phyloP scores from a whole-genome alignment of 2,329 filamentous ascomycete genomes.

The Alternaria brassicae region DNA sequence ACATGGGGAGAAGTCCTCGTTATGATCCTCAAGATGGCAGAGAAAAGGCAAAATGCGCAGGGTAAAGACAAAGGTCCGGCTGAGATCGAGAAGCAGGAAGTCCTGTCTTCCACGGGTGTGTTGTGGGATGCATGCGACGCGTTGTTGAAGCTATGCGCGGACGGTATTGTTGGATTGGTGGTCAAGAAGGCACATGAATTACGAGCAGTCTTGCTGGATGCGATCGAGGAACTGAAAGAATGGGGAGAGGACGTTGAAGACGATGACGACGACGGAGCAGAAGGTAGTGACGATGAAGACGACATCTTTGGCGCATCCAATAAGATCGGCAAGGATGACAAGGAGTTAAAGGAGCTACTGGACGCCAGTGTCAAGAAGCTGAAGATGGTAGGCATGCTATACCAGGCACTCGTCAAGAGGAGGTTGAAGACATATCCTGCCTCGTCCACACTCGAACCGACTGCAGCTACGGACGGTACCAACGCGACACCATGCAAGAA shows the following conservation, averaged over 20 bases:
- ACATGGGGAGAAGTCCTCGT: slow-evolving; percentile 69
- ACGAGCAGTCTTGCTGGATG: slow-evolving; percentile 78
- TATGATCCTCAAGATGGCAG: slow-evolving; percentile 67
- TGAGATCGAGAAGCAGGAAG: slow-evolving; percentile 51
- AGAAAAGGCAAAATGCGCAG: slow-evolving; percentile 50
- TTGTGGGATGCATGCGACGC: slow-evolving; percentile 86
- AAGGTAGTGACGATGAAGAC: slow-evolving; percentile 62
- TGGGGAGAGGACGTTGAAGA: slow-evolving; percentile 79
- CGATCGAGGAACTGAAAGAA: slow-evolving; percentile 83
- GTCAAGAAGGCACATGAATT: slow-evolving; percentile 76
- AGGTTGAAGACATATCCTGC: slow-evolving; percentile 65
- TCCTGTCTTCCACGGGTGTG: slow-evolving; percentile 72
- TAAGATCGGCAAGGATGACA: slow-evolving; percentile 66
- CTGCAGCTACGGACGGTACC: slow-evolving; percentile 14
- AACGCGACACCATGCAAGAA: slow-evolving; percentile 30
- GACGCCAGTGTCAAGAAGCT: slow-evolving; percentile 69
- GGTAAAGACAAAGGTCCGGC: slow-evolving; percentile 27
- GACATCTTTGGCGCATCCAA: slow-evolving; percentile 69
- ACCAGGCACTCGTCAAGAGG: slow-evolving; percentile 72
- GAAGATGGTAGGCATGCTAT: slow-evolving; percentile 72
- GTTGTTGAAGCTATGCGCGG: slow-evolving; percentile 66
- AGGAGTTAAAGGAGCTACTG: slow-evolving; percentile 70
- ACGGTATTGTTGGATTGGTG: slow-evolving; percentile 74
- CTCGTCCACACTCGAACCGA: slow-evolving; percentile 18
- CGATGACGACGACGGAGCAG: slow-evolving; percentile 62